A percentile compares a stretch with the other conserved stretches of the same genome.
phyloP scores from a whole-genome alignment of 148 eudicot genomes.

The Oxyria digyna region DNA sequence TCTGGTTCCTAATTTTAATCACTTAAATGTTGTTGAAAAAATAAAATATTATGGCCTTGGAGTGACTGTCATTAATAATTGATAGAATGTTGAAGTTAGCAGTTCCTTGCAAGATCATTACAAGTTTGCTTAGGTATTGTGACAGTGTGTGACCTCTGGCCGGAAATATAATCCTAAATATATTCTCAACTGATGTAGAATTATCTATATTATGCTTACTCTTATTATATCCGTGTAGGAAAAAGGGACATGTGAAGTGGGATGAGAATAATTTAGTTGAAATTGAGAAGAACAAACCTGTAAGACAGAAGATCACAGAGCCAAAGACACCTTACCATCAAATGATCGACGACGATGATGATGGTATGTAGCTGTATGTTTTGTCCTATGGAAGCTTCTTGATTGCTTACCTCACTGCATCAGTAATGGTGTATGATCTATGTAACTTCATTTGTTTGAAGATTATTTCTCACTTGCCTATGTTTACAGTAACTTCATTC shows the following conservation, averaged over 20 bases:
- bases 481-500: neutral
- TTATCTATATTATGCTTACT: neutral
- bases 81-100: neutral
- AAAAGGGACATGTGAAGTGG: conserved; percentile 70
- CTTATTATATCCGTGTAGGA: conserved; percentile 4
- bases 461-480: neutral
- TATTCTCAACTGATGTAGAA: neutral
- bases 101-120: neutral
- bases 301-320: conserved; percentile 90
- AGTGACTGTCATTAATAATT: neutral
- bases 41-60: neutral
- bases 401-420: neutral
- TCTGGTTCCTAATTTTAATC: neutral
- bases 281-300: conserved; percentile 89
- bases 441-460: neutral
- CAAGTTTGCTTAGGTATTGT: neutral
- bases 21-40: neutral
- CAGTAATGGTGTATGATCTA: too few relatives aligned
- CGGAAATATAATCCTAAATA: neutral
- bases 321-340: conserved; percentile 95
- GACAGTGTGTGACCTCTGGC: too few relatives aligned
- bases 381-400: neutral
- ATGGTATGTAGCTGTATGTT: conserved; percentile 1
- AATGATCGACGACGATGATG: conserved; percentile 48
- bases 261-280: conserved; percentile 75